Conservation (phyloP, 345 rosid genomes). For the Geranium rotundifolium region DNA sequence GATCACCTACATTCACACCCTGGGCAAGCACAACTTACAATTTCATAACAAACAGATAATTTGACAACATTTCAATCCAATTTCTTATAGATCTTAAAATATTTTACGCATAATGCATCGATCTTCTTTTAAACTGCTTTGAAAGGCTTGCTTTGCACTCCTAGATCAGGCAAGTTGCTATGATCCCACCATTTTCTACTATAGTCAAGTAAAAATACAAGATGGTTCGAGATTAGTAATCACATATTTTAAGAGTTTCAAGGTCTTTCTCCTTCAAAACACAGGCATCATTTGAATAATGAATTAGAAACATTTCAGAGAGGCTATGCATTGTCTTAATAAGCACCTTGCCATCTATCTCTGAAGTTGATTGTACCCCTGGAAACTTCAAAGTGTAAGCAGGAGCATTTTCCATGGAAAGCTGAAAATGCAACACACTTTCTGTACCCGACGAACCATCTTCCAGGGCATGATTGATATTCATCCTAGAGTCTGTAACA, state of each 20-base stretch:
- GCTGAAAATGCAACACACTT: slow-evolving; percentile 21
- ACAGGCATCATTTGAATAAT: slow-evolving; percentile 40
- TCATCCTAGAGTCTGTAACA: slow-evolving; percentile 18
- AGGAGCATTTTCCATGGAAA: slow-evolving; percentile 25
- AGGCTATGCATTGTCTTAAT: slow-evolving; percentile 50
- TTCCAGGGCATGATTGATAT: slow-evolving; percentile 19
- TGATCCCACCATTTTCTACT: too few species aligned
- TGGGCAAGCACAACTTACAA: too few species aligned
- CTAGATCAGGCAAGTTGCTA: too few species aligned
- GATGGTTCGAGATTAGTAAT: slow-evolving; percentile 37
- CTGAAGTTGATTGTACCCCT: slow-evolving; percentile 16
- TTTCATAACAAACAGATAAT: too few species aligned
- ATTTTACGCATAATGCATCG: too few species aligned
- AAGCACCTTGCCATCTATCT: slow-evolving; percentile 22
- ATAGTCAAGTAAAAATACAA: slow-evolving; percentile 5
- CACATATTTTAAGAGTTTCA: slow-evolving; percentile 46
- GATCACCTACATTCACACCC: too few species aligned
- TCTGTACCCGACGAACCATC: slow-evolving; percentile 24
- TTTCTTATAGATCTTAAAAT: too few species aligned
- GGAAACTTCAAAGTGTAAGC: slow-evolving; percentile 11
- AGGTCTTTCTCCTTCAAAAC: slow-evolving; percentile 41
- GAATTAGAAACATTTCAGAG: slow-evolving; percentile 59
- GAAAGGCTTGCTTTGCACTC: too few species aligned
- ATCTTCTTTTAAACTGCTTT: too few species aligned
- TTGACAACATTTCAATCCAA: too few species aligned